Evolutionary conservation across 176 grass and related monocot species (phyloP), one percentile per base, ranked within the genome.

Genomic region (Triticum timopheevii): DNA sequence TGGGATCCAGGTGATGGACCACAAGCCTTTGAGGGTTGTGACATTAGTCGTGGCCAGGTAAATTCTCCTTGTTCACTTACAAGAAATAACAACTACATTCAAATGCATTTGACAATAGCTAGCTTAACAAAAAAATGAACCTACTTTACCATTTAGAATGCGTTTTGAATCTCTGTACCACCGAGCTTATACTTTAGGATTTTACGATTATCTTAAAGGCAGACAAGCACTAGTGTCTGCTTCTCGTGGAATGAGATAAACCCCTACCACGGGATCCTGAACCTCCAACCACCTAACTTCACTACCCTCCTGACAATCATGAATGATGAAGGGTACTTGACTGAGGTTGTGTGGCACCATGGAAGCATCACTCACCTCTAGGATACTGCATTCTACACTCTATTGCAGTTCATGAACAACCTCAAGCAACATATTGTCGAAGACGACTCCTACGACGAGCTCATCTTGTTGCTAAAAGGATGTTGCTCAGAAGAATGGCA

Each of bases 21-120:
- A 38, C 83, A 92, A 62, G 38, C 59, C 84, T 78, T 61, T 23
- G 61, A 89, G 79, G 22, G 49, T 45, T 83, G 75, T 61, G 76
- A 56, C 78, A 44, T 87, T 65, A 79, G 71, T 61, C 69, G 82
- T 82, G 84, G 64, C 62, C 88, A 89, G 86, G 93, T 95, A 81
- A 69, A 87, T 62, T 84, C 65, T 66, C 13, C 22, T 79, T 78
- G 25, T 86, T 77, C 82, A 65, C 75, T 73, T 58, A 20, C 40
- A 62, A 82, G 72, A 79, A 42, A 78, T 4, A n/a, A 22, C 19
- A 22, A 59, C 6, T 59, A 59, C 7, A 59, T 59, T 59, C 54
- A 7, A 9, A 22, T 59, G 19, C 19, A 22, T 20, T 59, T 22
- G 54, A 58, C 6, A 59, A 54, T 19, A 54, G 16, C 6, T 54